A percentile compares a stretch with the other conserved stretches of the same genome.
These are phyloP conservation scores for Hypoxylon sp. DNA, from an alignment of 2,329 filamentous ascomycete genomes.

Conservation along the genomic window DNA sequence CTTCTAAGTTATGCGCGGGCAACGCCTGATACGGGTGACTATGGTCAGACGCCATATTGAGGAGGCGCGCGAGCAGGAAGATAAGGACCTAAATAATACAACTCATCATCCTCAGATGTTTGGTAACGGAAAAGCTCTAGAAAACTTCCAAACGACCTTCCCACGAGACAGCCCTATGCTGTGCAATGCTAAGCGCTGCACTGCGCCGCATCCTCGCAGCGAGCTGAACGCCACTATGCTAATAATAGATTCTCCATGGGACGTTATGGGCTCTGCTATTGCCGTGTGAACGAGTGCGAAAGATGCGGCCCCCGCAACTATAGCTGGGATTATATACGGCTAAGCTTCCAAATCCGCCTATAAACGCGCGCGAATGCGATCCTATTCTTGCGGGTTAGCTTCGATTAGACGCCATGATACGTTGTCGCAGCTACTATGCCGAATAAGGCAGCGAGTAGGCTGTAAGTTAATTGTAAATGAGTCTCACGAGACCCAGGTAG, in stretches of 20 bases:
- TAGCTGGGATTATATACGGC: no score
- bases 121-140: not conserved
- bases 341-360: no score
- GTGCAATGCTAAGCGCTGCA: not conserved
- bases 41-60: slow-evolving; percentile 6
- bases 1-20: slow-evolving; percentile 2
- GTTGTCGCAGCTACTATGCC: no score
- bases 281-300: no score
- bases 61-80: not conserved
- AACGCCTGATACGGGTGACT: slow-evolving; percentile 5
- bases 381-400: no score
- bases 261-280: no score
- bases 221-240: slow-evolving; percentile 5
- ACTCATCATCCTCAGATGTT: not conserved
- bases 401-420: no score
- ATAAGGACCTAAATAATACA: not conserved
- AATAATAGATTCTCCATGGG: slow-evolving; percentile 15
- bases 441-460: no score
- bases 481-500: no score
- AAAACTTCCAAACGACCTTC: not conserved
- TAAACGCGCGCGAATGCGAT: no score
- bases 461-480: no score
- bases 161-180: slow-evolving; percentile 3
- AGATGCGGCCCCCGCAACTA: no score
- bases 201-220: slow-evolving; percentile 9